A percentile compares a stretch with the other conserved stretches of the same genome.
Evolutionary conservation across 495 filamentous ascomycete species (phyloP).

Genomic region (Aspergillus sclerotiicarbonarius): DNA sequence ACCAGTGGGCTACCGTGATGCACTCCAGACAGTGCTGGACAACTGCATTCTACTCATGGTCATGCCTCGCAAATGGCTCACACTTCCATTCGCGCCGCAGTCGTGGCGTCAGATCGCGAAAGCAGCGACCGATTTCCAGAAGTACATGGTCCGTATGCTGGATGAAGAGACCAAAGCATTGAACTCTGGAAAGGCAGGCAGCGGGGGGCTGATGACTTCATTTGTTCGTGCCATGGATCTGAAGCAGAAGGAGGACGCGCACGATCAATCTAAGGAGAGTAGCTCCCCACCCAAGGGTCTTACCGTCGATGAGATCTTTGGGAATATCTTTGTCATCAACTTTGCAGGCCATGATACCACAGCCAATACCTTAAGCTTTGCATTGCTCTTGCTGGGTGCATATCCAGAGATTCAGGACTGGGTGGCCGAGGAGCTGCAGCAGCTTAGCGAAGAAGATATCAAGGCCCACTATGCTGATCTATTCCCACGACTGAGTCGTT

Average conservation of each 20-base stretch:
- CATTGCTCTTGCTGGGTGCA: slow-evolving; percentile 37
- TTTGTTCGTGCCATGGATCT: slow-evolving; percentile 8
- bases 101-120: not conserved
- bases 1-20: not conserved
- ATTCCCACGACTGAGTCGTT: slow-evolving; percentile 2
- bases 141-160: slow-evolving; percentile 6
- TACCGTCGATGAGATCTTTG: not conserved
- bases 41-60: slow-evolving; percentile 9
- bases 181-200: not conserved
- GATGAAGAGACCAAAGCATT: not conserved
- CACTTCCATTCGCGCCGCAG: not conserved
- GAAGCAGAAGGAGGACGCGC: not conserved
- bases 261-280: not conserved
- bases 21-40: slow-evolving; percentile 1
- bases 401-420: slow-evolving; percentile 40
- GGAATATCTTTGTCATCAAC: slow-evolving; percentile 53
- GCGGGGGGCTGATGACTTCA: slow-evolving; percentile 3
- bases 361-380: slow-evolving; percentile 40
- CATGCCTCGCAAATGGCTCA: not conserved
- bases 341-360: slow-evolving; percentile 51
- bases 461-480: not conserved
- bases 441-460: not conserved
- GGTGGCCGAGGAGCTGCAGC: slow-evolving; percentile 34
- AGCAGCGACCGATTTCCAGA: not conserved
- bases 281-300: not conserved